Percentiles rank a stretch among this genome's conserved stretches.
Conservation (phyloP, 345 rosid genomes). For the Acer yangbiense region DNA sequence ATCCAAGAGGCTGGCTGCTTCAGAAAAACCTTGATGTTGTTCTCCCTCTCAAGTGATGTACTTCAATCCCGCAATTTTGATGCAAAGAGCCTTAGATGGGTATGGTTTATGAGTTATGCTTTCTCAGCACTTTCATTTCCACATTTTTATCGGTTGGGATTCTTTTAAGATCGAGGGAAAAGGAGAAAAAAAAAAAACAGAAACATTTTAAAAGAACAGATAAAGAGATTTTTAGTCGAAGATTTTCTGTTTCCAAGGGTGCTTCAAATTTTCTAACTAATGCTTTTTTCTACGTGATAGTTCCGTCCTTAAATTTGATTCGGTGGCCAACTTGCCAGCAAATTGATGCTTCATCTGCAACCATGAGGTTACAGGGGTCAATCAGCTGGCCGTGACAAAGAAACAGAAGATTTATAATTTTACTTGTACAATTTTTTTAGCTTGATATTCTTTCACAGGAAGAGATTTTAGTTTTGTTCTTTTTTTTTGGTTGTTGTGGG, state of each 20-base stretch:
- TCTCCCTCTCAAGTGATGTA: constrained; percentile 45
- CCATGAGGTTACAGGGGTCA: constrained; percentile 4
- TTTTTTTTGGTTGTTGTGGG: constrained; percentile 8
- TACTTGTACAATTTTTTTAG: constrained; percentile 24
- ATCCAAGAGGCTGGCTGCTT: constrained; percentile 79
- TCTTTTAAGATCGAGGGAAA: neutral
- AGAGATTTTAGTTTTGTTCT: constrained; percentile 19
- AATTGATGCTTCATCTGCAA: constrained; percentile 11
- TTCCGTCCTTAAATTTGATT: constrained; percentile 4
- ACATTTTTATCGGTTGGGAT: neutral
- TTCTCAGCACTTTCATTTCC: neutral
- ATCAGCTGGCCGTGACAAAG: constrained; percentile 18
- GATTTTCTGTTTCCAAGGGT: neutral
- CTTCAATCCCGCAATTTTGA: constrained; percentile 21
- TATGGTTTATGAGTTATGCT: constrained; percentile 16
- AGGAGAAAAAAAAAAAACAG: neutral
- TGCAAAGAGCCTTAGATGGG: constrained; percentile 25
- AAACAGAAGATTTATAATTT: constrained; percentile 15
- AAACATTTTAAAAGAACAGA: too few relatives aligned
- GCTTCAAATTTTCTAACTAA: neutral
- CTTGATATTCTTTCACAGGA: constrained; percentile 34
- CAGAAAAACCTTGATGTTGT: constrained; percentile 64
- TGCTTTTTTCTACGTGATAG: constrained; percentile 13
- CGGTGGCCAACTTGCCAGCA: constrained; percentile 12
- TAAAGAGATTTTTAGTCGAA: neutral